Evolutionary conservation across 306 rosid genomes (phyloP).

Genomic region (Corylus heterophylla): DNA sequence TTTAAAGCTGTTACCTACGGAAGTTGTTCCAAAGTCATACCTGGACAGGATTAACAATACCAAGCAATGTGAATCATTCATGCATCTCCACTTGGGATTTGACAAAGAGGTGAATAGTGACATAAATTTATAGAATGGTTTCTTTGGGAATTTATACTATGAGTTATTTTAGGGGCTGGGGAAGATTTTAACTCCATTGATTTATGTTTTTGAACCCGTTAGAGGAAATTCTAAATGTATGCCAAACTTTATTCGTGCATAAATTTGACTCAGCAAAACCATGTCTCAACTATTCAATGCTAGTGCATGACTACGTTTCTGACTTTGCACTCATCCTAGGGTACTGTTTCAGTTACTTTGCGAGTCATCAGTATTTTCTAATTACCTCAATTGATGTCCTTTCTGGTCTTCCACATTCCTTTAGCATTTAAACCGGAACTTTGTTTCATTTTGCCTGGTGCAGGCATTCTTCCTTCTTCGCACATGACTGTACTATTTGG

Average conservation of each 20-base stretch:
- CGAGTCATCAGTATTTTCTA: not conserved
- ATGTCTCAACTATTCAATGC: not conserved
- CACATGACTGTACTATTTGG: not conserved
- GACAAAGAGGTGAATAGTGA: conserved; percentile 65
- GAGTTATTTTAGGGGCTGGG: not conserved
- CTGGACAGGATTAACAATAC: conserved; percentile 51
- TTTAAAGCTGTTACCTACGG: conserved; percentile 62
- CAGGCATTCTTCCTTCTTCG: no score
- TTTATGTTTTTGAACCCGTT: not conserved
- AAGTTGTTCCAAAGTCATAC: conserved; percentile 64
- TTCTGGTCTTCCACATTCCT: not conserved
- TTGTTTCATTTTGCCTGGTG: no score
- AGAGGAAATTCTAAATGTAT: no score
- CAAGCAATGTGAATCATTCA: conserved; percentile 89
- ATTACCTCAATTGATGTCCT: not conserved
- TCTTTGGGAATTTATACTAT: not conserved
- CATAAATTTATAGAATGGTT: not conserved
- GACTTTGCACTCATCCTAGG: not conserved
- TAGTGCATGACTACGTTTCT: not conserved
- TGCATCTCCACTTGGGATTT: conserved; percentile 98
- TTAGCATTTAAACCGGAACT: no score
- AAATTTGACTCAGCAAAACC: not conserved
- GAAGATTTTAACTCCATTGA: not conserved
- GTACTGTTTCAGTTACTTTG: not conserved
- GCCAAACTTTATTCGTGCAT: not conserved